Base-by-base conservation (phyloP, 83 land plant species). In the Isoetes engelmannii region DNA sequence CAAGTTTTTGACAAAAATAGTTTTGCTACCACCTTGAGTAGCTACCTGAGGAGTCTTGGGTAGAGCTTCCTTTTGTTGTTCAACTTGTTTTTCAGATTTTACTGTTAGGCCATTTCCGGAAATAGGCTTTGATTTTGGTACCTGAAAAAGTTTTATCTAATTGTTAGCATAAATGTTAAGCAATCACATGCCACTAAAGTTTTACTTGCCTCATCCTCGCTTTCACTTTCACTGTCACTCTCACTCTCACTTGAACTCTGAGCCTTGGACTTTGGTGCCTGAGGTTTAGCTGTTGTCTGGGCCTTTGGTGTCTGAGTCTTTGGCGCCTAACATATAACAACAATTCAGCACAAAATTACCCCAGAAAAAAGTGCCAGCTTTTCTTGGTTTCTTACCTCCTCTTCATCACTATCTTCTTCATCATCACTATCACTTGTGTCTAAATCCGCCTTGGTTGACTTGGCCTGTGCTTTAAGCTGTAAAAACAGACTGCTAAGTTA, bases 1-100 rank as follows among this genome's bases (percentile, higher is more conserved):
- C 44, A 91, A 28, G 53, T 91, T 91, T 45, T 92, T 92, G 57
- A 80, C 81, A 74, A 86, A 91, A 4, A 91, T 55, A 1, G 97
- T 91, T 64, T 80, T 88, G 47, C 79, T 69, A 4, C 86, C 89
- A 48, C 69, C 49, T 0, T 47, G 5, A 21, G 69, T 66, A 45
- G 10, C 61, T 72, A 67, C 28, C 19, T 74, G 76, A 10, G 92
- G 92, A 10, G 89, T 85, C 58, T 84, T 78, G 8, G 86, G 78
- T 85, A 72, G 79, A 46, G 53, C 4, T 28, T 75, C 49, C 45
- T 78, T 19, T 60, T 80, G 75, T 7, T 69, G 45, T 20, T 53
- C n/a, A n/a, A n/a, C n/a, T n/a, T n/a, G n/a, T n/a, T n/a, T n/a
- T n/a, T n/a, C 37, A 28, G 37, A 2, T 28, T 28, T 28, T 28